Percentiles rank a stretch among this genome's conserved stretches.
These are phyloP conservation scores for Lactarius hatsudake DNA, from an alignment of 768 basidiomycete genomes.

Conservation along the genomic window DNA sequence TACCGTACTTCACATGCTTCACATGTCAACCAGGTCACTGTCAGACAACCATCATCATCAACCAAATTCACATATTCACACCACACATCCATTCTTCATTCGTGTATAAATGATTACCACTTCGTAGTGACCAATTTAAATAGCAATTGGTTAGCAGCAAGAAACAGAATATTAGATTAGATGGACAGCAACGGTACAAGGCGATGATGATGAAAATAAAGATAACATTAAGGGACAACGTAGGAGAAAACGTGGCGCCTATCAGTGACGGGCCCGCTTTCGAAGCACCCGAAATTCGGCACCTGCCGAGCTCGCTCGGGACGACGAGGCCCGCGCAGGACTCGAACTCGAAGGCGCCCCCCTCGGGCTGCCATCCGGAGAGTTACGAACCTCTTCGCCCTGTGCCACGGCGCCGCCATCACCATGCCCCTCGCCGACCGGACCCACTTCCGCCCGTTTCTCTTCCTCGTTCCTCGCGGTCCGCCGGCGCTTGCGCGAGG, in stretches of 20 bases:
- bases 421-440: not conserved
- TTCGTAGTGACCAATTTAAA: not conserved
- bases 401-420: not conserved
- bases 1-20: too few species aligned
- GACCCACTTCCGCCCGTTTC: conserved; percentile 31
- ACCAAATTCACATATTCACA: conserved; percentile 5
- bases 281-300: conserved; percentile 30
- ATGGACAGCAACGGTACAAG: conserved; percentile 20
- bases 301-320: conserved; percentile 31
- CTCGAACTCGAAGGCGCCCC: not conserved
- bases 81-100: not conserved
- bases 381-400: not conserved
- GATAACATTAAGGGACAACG: conserved; percentile 19
- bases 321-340: conserved; percentile 25
- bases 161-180: conserved; percentile 15
- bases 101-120: conserved; percentile 1
- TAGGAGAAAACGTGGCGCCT: not conserved
- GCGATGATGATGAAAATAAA: conserved; percentile 22
- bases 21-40: not conserved
- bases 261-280: conserved; percentile 35
- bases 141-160: conserved; percentile 3
- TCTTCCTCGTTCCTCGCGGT: conserved; percentile 43
- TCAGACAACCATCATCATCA: not conserved
- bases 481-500: conserved; percentile 20
- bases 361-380: conserved; percentile 30